Percentiles rank a stretch among this genome's conserved stretches.
These are phyloP conservation scores for Lyophyllum decastes DNA, from an alignment of 768 basidiomycete genomes.

Conservation along the genomic window DNA sequence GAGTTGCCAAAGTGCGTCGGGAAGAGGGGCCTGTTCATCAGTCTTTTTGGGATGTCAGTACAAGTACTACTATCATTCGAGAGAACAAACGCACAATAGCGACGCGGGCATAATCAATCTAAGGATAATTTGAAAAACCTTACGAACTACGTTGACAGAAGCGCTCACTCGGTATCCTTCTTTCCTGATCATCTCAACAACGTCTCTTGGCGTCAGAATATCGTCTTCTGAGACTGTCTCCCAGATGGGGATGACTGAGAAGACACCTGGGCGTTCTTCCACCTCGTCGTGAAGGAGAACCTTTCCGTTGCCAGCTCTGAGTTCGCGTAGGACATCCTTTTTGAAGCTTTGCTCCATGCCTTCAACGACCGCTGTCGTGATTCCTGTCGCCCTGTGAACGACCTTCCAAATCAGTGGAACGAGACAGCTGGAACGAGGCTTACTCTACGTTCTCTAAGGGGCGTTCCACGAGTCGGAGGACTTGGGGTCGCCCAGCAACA, in stretches of 20 bases:
- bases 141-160: background rate
- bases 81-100: conserved; percentile 68
- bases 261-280: conserved; percentile 88
- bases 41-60: conserved; percentile 53
- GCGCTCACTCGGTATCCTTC: conserved; percentile 74
- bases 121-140: background rate
- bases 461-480: conserved; percentile 81
- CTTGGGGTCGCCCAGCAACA: conserved; percentile 84
- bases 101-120: conserved; percentile 88
- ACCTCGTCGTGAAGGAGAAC: conserved; percentile 95
- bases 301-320: conserved; percentile 69
- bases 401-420: background rate
- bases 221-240: conserved; percentile 81
- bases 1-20: conserved; percentile 79
- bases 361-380: conserved; percentile 89
- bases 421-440: conserved; percentile 25
- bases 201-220: conserved; percentile 86
- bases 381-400: conserved; percentile 78
- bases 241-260: conserved; percentile 93
- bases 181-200: conserved; percentile 68
- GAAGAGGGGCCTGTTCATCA: conserved; percentile 95
- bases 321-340: conserved; percentile 82
- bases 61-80: background rate
- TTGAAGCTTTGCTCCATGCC: conserved; percentile 89
- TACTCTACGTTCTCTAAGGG: conserved; percentile 96